Evolutionary conservation across 2,329 filamentous ascomycete genomes (phyloP), one percentile per base, ranked within the genome.

Genomic region (Aspergillus sp.): DNA sequence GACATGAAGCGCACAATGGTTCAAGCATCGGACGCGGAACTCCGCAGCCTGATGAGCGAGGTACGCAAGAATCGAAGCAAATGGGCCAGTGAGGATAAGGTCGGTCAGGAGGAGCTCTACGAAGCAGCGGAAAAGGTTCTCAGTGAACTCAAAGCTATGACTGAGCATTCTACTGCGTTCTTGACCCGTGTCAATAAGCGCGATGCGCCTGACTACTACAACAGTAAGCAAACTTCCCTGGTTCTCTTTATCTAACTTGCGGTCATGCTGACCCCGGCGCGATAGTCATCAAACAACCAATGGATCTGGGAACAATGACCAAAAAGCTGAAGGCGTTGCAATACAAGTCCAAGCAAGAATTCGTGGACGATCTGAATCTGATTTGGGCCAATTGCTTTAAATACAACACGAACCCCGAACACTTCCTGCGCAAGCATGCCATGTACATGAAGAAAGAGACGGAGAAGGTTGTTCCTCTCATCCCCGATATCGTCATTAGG

Each of bases 11-110:
- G 93, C 61, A 85, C 89, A 55, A 83, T 88, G 72, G 91, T 98
- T 45, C 82, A 84, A 65, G 91, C 93, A 15, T 95, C 90, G 1
- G 93, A 98, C 72, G 86, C 90, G 20, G 91, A 98, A 64, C 76
- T 98, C 50, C 83, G 93, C 50, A 88, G 86, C 44, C 74, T 98
- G 49, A 95, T 98, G 80, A 96, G 93, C 60, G 93, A 98, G 69
- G 93, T 98, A 15, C 83, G 93, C 54, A 98, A 97, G 69, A 97
- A 97, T 60, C 80, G 93, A 60, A 97, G 91, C 70, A 98, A 98
- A 72, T 98, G 93, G 93, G 91, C 93, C 3, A 97, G 87, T 66
- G 93, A 97, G 68, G 93, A 98, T 59, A 93, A 94, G 58, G 86
- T 98, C 52, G 91, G 93, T 50, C 93, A 98, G 69, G 93, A 98